phyloP scores from a whole-genome alignment of 148 eudicot genomes.

The Rhododendron williamsianum region DNA sequence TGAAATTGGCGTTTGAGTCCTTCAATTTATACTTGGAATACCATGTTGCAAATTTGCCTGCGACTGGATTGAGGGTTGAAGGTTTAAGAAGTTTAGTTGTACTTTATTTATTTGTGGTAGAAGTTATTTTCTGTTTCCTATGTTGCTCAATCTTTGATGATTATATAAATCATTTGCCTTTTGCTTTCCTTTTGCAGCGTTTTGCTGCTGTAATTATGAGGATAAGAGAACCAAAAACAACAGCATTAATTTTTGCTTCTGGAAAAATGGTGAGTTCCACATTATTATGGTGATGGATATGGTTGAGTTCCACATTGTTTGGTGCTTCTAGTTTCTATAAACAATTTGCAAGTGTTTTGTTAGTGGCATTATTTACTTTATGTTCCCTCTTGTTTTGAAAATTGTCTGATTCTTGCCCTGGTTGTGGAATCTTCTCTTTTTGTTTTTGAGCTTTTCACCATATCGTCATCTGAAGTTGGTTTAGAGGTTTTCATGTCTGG shows the following conservation, averaged over 20 bases:
- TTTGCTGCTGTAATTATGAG: conserved; percentile 96
- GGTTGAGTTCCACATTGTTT: neutral
- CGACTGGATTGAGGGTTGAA: neutral
- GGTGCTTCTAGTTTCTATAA: neutral
- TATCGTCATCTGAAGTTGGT: neutral
- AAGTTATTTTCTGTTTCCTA: neutral
- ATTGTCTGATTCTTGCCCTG: neutral
- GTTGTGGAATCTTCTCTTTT: neutral
- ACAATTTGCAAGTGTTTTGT: neutral
- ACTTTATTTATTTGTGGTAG: neutral
- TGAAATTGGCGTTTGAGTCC: neutral
- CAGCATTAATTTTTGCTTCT: conserved; percentile 85
- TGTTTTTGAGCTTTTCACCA: neutral
- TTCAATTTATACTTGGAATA: neutral
- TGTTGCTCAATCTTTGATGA: neutral
- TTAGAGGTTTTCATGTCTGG: neutral
- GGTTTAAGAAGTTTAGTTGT: neutral
- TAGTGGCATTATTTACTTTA: neutral
- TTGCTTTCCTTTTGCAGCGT: conserved; percentile 43
- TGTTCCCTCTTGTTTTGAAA: neutral
- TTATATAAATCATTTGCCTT: neutral
- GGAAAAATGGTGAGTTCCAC: conserved; percentile 72
- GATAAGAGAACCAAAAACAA: conserved; percentile 88
- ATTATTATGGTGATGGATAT: neutral
- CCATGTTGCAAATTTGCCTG: neutral